These are phyloP conservation scores for Puccinia hordei DNA, from an alignment of 1,284 basidiomycete genomes.

Conservation along the genomic window DNA sequence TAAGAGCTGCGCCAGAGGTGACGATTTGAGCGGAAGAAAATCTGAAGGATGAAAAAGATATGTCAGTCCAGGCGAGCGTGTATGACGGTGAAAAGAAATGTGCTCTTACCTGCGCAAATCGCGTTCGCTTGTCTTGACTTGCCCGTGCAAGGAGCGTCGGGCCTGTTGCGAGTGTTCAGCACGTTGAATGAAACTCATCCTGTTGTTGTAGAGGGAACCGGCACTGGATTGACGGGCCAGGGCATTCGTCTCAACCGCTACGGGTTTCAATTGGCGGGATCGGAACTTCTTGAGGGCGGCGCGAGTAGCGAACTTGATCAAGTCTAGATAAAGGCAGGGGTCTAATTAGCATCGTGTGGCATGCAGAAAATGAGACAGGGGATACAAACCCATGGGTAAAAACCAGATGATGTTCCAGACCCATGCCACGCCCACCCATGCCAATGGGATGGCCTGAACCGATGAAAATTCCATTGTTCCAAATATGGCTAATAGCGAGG, in stretches of 20 bases:
- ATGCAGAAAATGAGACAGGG: not conserved
- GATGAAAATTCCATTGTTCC: constrained; percentile 37
- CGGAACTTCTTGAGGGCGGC: constrained; percentile 66
- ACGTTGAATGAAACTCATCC: constrained; percentile 82
- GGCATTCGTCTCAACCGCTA: constrained; percentile 55
- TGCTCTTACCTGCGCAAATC: constrained; percentile 36
- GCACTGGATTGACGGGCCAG: constrained; percentile 80
- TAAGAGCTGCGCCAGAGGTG: constrained; percentile 25
- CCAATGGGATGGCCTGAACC: constrained; percentile 66
- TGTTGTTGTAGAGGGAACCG: constrained; percentile 86
- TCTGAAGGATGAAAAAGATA: not conserved
- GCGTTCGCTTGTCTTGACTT: constrained; percentile 27
- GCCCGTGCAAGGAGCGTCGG: constrained; percentile 21
- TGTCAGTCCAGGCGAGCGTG: not conserved
- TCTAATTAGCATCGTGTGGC: not conserved
- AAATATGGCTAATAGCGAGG: constrained; percentile 42
- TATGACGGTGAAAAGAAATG: not conserved
- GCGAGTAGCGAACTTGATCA: constrained; percentile 84
- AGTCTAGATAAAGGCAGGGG: constrained; percentile 66
- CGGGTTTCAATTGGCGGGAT: constrained; percentile 59
- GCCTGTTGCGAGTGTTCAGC: constrained; percentile 60
- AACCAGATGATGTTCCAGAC: constrained; percentile 50
- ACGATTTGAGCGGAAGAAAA: constrained; percentile 39
- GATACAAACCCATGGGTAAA: constrained; percentile 37
- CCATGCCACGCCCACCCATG: constrained; percentile 91